A percentile compares a stretch with the other conserved stretches of the same genome.
Evolutionary conservation across 225 moss, liverwort and hornwort species (phyloP).

Genomic region (Marchantia polymorpha): DNA sequence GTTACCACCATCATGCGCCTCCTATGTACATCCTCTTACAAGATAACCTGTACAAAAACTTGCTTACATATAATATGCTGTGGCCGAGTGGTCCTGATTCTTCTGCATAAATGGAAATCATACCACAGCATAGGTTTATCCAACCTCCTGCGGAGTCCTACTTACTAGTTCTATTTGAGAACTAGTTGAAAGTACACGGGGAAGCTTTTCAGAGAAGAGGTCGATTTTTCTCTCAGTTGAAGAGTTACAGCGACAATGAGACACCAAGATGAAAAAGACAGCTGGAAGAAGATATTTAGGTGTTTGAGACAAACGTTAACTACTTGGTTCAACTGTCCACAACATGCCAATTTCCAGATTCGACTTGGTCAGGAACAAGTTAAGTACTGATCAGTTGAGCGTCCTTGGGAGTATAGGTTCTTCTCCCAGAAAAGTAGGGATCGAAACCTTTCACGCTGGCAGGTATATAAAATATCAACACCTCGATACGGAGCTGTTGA

Average conservation of each 20-base stretch:
- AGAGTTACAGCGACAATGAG: not conserved
- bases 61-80: not conserved
- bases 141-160: not conserved
- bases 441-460: not conserved
- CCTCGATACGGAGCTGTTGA: not conserved
- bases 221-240: not conserved
- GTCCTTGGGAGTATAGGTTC: not conserved
- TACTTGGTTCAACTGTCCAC: not conserved
- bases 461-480: not conserved
- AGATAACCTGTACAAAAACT: conserved; percentile 3
- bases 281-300: not conserved
- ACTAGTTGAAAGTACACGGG: not conserved
- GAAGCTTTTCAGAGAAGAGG: not conserved
- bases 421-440: not conserved
- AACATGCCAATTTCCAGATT: not conserved
- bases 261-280: not conserved
- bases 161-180: not conserved
- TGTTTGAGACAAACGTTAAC: not conserved
- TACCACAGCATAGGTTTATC: not conserved
- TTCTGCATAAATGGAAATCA: not conserved
- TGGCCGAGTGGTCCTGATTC: not conserved
- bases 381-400: not conserved
- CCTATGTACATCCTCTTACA: conserved; percentile 4
- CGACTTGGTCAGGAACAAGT: not conserved
- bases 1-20: not conserved